Evolutionary conservation across 108 stramenopile species (phyloP).

Genomic region (Nannochloropsis salina): DNA sequence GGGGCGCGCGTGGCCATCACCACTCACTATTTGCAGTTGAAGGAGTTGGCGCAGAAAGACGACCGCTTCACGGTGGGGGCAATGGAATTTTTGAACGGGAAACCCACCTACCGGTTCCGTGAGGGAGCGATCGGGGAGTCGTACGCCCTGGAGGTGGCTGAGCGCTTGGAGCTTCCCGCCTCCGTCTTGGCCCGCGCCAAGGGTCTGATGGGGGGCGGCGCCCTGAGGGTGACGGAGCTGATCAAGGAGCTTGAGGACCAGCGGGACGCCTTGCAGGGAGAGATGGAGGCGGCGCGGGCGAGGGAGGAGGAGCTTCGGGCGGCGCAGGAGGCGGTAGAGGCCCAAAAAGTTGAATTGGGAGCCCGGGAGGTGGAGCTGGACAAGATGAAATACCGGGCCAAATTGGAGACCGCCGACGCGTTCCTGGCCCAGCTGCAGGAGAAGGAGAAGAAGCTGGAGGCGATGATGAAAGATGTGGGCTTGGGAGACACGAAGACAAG

Average conservation of each 20-base stretch:
- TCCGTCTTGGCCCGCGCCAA: constrained; percentile 67
- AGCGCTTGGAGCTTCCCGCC: constrained; percentile 65
- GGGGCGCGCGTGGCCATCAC: constrained; percentile 81
- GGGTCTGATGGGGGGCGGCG: constrained; percentile 71
- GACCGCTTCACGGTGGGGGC: constrained; percentile 74
- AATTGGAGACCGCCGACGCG: constrained; percentile 64
- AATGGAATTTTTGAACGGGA: constrained; percentile 80
- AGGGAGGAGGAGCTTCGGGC: constrained; percentile 64
- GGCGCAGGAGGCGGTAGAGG: constrained; percentile 65
- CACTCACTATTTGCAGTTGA: constrained; percentile 82
- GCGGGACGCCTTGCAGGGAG: constrained; percentile 57
- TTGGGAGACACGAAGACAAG: constrained; percentile 10
- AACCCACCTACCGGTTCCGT: constrained; percentile 78
- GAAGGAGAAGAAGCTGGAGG: constrained; percentile 76
- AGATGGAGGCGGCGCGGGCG: constrained; percentile 64
- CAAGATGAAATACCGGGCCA: constrained; percentile 54
- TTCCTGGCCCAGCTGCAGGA: constrained; percentile 65
- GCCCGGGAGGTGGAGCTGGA: constrained; percentile 65
- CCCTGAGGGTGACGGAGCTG: constrained; percentile 74
- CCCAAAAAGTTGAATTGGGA: constrained; percentile 63
- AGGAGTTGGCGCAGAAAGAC: constrained; percentile 78
- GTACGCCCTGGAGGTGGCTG: constrained; percentile 78
- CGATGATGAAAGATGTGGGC: constrained; percentile 56
- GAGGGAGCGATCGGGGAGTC: constrained; percentile 87
- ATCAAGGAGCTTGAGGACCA: constrained; percentile 62